phyloP scores from a whole-genome alignment of 2,329 filamentous ascomycete genomes.

The Alternaria sp. region DNA sequence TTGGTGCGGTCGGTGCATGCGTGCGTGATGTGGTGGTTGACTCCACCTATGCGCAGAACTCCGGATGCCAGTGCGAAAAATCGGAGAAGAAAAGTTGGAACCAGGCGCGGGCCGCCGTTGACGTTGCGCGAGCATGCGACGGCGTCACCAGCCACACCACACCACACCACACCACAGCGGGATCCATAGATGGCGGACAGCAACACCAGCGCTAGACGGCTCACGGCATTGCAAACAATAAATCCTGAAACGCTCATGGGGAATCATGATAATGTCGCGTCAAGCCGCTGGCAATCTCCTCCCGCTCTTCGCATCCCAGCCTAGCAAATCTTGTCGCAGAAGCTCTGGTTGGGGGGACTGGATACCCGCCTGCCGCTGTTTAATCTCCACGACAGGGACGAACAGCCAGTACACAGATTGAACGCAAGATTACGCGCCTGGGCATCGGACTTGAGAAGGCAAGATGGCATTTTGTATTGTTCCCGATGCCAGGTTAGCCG shows the following conservation, averaged over 20 bases:
- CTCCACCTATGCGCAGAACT: conserved; percentile 3
- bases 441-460: background rate
- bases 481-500: conserved; percentile 5
- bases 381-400: conserved; percentile 1
- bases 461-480: background rate
- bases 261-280: background rate
- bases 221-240: background rate
- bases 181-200: background rate
- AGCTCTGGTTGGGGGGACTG: background rate
- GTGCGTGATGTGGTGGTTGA: conserved; percentile 3
- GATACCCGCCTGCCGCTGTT: background rate
- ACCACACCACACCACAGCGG: background rate
- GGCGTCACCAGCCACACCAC: conserved; percentile 8
- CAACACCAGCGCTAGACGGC: background rate
- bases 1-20: conserved; percentile 2
- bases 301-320: background rate
- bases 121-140: background rate
- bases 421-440: conserved; percentile 4
- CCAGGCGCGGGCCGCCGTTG: background rate
- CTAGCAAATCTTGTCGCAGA: background rate
- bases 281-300: background rate
- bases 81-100: background rate
- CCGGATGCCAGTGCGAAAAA: background rate
- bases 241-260: background rate
- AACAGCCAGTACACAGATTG: background rate